Evolutionary conservation across 2,329 filamentous ascomycete genomes (phyloP).

Genomic region (Falciphora oryzae): DNA sequence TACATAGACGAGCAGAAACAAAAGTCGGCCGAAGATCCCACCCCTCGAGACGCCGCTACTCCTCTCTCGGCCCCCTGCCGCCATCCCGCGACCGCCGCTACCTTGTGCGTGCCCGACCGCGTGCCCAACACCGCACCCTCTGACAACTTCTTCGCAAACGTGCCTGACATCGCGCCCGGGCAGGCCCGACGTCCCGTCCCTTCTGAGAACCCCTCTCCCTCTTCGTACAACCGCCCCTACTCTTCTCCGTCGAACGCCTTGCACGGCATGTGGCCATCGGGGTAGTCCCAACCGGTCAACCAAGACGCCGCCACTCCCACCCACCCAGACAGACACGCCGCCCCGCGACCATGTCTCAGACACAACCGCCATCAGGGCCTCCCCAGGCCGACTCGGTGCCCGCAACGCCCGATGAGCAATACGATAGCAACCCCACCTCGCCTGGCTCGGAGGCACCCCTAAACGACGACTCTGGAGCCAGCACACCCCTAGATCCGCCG

Average conservation of each 20-base stretch:
- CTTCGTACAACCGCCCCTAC: background rate
- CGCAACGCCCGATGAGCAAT: conserved; percentile 40
- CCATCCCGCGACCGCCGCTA: too few relatives aligned
- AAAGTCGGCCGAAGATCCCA: background rate
- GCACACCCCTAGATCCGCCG: conserved; percentile 39
- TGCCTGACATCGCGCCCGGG: background rate
- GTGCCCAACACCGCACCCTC: background rate
- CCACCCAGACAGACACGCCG: background rate
- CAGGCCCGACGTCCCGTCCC: background rate
- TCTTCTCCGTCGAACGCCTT: background rate
- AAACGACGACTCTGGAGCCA: conserved; percentile 41
- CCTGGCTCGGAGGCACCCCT: conserved; percentile 28
- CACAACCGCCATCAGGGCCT: conserved; percentile 4
- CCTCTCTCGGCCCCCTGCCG: too few relatives aligned
- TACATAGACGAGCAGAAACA: background rate
- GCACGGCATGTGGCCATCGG: conserved; percentile 4
- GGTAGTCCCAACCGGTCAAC: background rate
- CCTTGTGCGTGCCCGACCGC: background rate
- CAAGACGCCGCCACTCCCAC: background rate
- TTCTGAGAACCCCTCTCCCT: background rate
- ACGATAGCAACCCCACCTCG: conserved; percentile 34
- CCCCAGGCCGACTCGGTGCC: conserved; percentile 29
- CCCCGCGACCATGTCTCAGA: conserved; percentile 21
- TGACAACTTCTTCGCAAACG: background rate
- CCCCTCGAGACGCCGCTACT: background rate